A percentile compares a stretch with the other conserved stretches of the same genome.
Evolutionary conservation across 805 yeast genomes (phyloP).

Genomic region (Barnettozyma wickerhamii): DNA sequence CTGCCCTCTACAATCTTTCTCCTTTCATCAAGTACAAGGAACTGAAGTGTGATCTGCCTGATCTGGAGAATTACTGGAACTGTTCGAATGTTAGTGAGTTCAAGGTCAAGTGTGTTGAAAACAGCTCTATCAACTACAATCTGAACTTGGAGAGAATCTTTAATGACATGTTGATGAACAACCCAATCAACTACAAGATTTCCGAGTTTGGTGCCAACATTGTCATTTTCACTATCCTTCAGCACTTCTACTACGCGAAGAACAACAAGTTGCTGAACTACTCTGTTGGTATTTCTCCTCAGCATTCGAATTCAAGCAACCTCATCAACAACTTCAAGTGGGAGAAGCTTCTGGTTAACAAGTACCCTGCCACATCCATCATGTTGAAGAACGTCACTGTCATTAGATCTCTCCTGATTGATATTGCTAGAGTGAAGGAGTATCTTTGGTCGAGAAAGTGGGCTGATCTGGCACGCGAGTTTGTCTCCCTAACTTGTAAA

Average conservation of each 20-base stretch:
- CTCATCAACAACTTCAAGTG: constrained; percentile 33
- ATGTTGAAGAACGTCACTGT: constrained; percentile 33
- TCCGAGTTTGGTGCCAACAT: constrained; percentile 40
- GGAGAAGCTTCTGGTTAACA: constrained; percentile 27
- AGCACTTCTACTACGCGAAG: constrained; percentile 27
- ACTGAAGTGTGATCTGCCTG: constrained; percentile 54
- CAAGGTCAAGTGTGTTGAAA: constrained; percentile 21
- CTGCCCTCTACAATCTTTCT: constrained; percentile 49
- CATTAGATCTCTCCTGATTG: constrained; percentile 31
- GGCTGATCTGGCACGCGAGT: constrained; percentile 20
- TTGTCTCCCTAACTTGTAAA: constrained; percentile 16
- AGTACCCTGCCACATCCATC: constrained; percentile 30
- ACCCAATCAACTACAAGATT: constrained; percentile 33
- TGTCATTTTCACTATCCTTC: constrained; percentile 39
- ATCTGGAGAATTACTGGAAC: constrained; percentile 43
- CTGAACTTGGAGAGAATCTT: constrained; percentile 28
- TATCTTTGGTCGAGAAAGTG: constrained; percentile 37
- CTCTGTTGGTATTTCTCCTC: constrained; percentile 33
- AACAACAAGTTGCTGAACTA: constrained; percentile 28
- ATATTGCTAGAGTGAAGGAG: constrained; percentile 32
- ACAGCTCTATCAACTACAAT: constrained; percentile 25
- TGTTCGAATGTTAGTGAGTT: constrained; percentile 32
- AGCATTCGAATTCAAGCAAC: constrained; percentile 36
- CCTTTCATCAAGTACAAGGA: constrained; percentile 49
- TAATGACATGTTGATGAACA: constrained; percentile 34